A percentile compares a stretch with the other conserved stretches of the same genome.
Conservation (phyloP, 345 rosid genomes). For the Salix koriyanagi region DNA sequence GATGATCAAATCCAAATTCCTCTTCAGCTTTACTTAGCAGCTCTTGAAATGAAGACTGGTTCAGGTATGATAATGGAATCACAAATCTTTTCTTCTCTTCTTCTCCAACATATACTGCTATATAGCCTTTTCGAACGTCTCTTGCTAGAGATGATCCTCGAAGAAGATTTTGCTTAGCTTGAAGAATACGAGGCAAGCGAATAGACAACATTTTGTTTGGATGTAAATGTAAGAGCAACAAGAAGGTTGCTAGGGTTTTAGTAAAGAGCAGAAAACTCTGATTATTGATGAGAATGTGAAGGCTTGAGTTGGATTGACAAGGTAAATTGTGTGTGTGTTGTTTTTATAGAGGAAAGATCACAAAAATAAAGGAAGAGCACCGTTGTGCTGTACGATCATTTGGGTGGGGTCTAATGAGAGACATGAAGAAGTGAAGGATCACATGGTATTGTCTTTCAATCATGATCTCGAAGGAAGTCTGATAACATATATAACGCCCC, state of each 20-base stretch:
- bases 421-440: not conserved
- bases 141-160: not conserved
- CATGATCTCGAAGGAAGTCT: not conserved
- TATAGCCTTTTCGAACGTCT: not conserved
- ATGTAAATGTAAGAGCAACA: not conserved
- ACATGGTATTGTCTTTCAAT: not conserved
- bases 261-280: not conserved
- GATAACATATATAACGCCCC: no score
- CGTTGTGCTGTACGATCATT: not conserved
- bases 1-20: slow-evolving; percentile 16
- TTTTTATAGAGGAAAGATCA: no score
- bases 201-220: not conserved
- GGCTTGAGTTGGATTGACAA: no score
- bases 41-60: slow-evolving; percentile 1
- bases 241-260: not conserved
- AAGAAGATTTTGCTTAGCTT: not conserved
- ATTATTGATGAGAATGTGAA: not conserved
- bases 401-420: not conserved
- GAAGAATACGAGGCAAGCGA: not conserved
- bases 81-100: slow-evolving; percentile 10
- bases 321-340: no score
- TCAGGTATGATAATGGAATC: slow-evolving; percentile 11
- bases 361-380: no score
- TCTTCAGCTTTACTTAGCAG: slow-evolving; percentile 9
- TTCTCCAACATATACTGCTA: slow-evolving; percentile 13